Evolutionary conservation across 2,329 filamentous ascomycete genomes (phyloP).

Genomic region (Septoria petroselini): DNA sequence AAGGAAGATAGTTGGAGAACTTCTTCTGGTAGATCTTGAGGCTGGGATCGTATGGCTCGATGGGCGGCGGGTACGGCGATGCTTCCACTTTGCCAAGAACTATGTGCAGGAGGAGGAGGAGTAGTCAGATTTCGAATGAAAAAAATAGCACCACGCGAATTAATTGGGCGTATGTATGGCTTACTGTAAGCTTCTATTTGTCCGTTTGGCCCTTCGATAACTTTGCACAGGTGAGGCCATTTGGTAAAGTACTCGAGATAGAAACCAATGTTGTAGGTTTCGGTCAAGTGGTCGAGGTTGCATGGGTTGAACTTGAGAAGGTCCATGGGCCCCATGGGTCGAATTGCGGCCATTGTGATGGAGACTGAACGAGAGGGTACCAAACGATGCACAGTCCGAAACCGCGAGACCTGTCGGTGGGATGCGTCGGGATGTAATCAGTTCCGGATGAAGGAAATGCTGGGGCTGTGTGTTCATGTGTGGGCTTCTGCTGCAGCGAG

Average conservation of each 20-base stretch:
- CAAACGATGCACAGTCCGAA: too few species aligned
- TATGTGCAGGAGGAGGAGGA: slow-evolving; percentile 46
- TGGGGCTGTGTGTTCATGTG: too few species aligned
- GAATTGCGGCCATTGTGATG: slow-evolving; percentile 53
- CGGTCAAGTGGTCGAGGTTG: slow-evolving; percentile 94
- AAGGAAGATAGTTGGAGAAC: slow-evolving; percentile 78
- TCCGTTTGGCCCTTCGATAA: slow-evolving; percentile 81
- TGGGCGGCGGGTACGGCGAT: slow-evolving; percentile 66
- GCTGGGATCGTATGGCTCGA: slow-evolving; percentile 65
- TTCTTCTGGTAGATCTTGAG: slow-evolving; percentile 40
- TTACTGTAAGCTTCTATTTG: slow-evolving; percentile 91
- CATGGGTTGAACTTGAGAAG: slow-evolving; percentile 87
- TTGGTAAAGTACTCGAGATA: slow-evolving; percentile 94
- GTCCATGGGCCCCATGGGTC: slow-evolving; percentile 79
- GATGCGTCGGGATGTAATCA: too few species aligned
- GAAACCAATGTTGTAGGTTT: slow-evolving; percentile 93
- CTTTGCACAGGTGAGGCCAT: slow-evolving; percentile 93
- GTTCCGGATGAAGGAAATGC: too few species aligned
- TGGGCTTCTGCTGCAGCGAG: too few species aligned
- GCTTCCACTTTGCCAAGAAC: slow-evolving; percentile 97
- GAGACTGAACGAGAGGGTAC: too few species aligned
- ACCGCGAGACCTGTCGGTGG: too few species aligned
- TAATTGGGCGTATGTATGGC: too few species aligned
- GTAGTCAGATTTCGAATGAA: too few species aligned
- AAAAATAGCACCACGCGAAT: too few species aligned